Evolutionary conservation across 2,329 filamentous ascomycete species (phyloP).

Genomic region (Parastagonospora avenae): DNA sequence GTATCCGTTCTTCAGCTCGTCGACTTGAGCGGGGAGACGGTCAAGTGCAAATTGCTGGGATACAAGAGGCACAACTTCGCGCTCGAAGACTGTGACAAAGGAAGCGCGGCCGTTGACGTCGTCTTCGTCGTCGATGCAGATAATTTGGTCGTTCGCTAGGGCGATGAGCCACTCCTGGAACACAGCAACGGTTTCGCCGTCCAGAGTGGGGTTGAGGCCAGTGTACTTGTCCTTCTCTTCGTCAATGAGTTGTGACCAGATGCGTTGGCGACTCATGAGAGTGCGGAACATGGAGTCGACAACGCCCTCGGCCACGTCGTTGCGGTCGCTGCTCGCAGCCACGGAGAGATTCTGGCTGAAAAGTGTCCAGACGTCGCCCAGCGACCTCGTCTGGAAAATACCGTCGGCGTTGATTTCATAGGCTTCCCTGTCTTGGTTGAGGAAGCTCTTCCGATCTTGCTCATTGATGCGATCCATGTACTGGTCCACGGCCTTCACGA

Average conservation of each 20-base stretch:
- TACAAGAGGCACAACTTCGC: constrained; percentile 80
- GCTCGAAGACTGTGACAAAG: constrained; percentile 85
- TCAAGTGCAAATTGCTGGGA: constrained; percentile 74
- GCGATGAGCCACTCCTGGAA: constrained; percentile 91
- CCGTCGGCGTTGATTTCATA: constrained; percentile 79
- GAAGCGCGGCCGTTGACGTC: constrained; percentile 67
- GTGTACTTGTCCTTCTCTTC: constrained; percentile 79
- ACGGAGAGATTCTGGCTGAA: constrained; percentile 88
- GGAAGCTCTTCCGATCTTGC: constrained; percentile 81
- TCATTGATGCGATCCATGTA: constrained; percentile 95
- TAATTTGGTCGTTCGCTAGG: constrained; percentile 97
- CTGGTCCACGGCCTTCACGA: constrained; percentile 93
- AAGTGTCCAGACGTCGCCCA: constrained; percentile 98
- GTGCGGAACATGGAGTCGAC: constrained; percentile 94
- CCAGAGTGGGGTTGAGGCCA: constrained; percentile 54
- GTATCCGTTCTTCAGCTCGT: constrained; percentile 82
- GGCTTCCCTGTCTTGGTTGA: constrained; percentile 76
- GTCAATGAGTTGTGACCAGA: constrained; percentile 87
- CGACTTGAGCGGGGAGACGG: constrained; percentile 73
- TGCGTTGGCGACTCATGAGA: constrained; percentile 78
- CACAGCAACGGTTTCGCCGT: constrained; percentile 78
- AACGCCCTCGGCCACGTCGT: constrained; percentile 92
- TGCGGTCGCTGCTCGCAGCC: constrained; percentile 80
- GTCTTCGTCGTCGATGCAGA: constrained; percentile 84
- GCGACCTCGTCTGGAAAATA: constrained; percentile 87